phyloP scores from a whole-genome alignment of 176 grass and related monocot genomes.

The Oryza longistaminata region DNA sequence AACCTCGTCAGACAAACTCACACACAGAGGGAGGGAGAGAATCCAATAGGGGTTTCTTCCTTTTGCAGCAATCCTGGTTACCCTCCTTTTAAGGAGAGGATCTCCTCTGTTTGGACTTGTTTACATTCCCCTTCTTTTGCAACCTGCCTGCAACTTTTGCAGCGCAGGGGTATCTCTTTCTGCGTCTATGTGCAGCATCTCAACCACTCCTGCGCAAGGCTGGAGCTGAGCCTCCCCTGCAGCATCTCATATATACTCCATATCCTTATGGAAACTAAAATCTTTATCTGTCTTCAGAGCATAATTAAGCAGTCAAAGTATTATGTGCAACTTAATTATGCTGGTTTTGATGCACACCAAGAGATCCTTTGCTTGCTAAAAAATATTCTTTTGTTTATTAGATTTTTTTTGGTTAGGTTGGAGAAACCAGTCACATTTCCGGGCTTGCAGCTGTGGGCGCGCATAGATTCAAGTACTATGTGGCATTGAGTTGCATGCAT shows the following conservation, averaged over 20 bases:
- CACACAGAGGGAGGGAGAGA: neutral
- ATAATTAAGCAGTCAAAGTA: neutral
- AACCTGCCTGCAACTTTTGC: conserved; percentile 4
- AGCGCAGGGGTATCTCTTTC: neutral
- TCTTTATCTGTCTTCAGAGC: neutral
- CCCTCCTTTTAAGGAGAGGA: conserved; percentile 50
- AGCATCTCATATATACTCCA: neutral
- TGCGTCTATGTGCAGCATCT: conserved; percentile 9
- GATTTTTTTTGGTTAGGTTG: neutral
- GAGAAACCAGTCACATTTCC: neutral
- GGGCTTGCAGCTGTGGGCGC: neutral
- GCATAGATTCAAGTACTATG: conserved; percentile 31
- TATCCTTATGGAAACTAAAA: conserved; percentile 8
- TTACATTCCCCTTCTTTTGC: conserved; percentile 31
- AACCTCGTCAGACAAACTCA: neutral
- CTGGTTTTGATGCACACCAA: neutral
- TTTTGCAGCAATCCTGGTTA: conserved; percentile 45
- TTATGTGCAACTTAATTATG: neutral
- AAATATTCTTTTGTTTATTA: neutral
- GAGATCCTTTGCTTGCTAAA: neutral
- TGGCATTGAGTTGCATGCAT: conserved; percentile 24
- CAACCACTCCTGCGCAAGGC: neutral
- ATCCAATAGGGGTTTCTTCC: conserved; percentile 5
- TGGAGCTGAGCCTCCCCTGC: neutral
- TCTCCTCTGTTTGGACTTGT: conserved; percentile 25